phyloP scores from a whole-genome alignment of 1,139 yeast species.

The Hanseniaspora sp. region DNA sequence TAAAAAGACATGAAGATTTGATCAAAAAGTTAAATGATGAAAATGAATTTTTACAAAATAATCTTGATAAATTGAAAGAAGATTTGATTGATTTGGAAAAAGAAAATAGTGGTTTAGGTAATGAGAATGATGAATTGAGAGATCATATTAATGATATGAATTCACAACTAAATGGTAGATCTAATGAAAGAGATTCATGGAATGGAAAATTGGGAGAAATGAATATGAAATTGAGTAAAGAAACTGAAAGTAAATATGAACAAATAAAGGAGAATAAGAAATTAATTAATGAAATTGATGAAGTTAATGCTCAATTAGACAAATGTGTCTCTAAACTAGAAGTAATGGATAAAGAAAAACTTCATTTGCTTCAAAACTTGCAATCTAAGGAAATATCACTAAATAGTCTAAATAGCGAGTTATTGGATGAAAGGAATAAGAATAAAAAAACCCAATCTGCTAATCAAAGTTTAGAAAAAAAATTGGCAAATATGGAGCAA shows the following conservation, averaged over 20 bases:
- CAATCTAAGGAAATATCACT: conserved; percentile 3
- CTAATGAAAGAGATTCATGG: conserved; percentile 35
- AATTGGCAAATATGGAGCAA: conserved; percentile 43
- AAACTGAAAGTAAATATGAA: conserved; percentile 29
- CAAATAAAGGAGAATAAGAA: conserved; percentile 30
- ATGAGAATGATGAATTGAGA: conserved; percentile 30
- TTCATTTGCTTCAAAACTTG: conserved; percentile 19
- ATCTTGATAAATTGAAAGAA: conserved; percentile 31
- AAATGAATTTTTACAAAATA: conserved; percentile 25
- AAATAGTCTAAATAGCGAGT: not conserved
- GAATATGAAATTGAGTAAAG: conserved; percentile 28
- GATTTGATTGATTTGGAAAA: conserved; percentile 30
- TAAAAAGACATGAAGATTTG: conserved; percentile 30
- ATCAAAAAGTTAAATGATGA: conserved; percentile 30
- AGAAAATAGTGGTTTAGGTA: conserved; percentile 30
- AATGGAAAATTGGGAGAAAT: conserved; percentile 28
- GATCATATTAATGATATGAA: conserved; percentile 26
- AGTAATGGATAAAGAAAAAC: conserved; percentile 24
- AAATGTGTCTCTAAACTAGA: conserved; percentile 27
- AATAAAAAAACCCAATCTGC: conserved; percentile 27
- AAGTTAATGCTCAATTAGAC: conserved; percentile 20
- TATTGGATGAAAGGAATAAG: conserved; percentile 14
- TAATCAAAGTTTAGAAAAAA: conserved; percentile 15
- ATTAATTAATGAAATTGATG: conserved; percentile 28
- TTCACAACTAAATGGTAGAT: conserved; percentile 32